These are phyloP conservation scores for Dictyophora rubrovolvata DNA, from an alignment of 768 basidiomycete genomes.

Conservation along the genomic window DNA sequence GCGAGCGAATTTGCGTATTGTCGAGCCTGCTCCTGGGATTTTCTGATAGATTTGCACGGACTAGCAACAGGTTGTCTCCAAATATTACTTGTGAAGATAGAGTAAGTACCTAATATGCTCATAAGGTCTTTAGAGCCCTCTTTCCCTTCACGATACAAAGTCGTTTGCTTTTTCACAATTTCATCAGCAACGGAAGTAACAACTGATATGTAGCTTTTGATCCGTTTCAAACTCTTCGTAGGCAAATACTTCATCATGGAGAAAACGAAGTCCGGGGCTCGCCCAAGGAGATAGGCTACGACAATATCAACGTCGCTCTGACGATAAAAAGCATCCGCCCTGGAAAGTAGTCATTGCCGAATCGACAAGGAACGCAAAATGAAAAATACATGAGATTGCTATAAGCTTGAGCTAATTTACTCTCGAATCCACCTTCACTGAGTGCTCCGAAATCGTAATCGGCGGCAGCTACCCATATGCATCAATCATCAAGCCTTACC, in stretches of 20 bases:
- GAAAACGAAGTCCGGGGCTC: background rate
- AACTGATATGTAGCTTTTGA: background rate
- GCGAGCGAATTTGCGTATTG: background rate
- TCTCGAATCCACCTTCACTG: background rate
- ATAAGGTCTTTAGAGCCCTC: constrained; percentile 2
- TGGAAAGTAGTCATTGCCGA: background rate
- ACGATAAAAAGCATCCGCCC: background rate
- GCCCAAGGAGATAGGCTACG: background rate
- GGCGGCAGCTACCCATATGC: background rate
- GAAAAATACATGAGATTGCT: background rate
- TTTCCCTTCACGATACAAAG: background rate
- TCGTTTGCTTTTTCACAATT: background rate
- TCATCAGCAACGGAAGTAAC: background rate
- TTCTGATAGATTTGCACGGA: constrained; percentile 4
- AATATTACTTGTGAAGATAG: background rate
- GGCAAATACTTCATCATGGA: background rate
- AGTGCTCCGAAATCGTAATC: constrained; percentile 1
- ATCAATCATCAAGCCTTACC: background rate
- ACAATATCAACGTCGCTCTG: background rate
- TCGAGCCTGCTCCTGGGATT: background rate
- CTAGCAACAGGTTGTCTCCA: background rate
- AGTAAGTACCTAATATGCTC: background rate
- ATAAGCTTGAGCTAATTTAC: background rate
- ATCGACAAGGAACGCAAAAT: background rate
- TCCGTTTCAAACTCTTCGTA: background rate